Percentiles rank a stretch among this genome's conserved stretches.
phyloP scores from a whole-genome alignment of 176 grass and related monocot genomes.

The Tillandsia fasciculata region DNA sequence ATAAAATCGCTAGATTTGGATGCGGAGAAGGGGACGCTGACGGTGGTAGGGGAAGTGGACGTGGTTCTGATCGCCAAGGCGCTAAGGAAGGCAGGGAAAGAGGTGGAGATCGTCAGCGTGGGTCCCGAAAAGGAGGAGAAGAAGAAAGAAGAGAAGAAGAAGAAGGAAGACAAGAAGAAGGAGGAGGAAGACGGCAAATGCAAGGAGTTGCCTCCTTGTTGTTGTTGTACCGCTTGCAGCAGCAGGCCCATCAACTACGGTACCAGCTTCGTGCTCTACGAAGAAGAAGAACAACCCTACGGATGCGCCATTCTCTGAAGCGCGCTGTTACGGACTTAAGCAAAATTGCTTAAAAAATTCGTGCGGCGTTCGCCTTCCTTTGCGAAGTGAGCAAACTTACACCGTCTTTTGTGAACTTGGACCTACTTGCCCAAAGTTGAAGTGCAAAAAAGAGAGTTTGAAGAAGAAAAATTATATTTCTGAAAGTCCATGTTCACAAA shows the following conservation, averaged over 20 bases:
- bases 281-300: background rate
- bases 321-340: too few relatives aligned
- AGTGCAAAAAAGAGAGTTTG: too few relatives aligned
- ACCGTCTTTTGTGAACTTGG: too few relatives aligned
- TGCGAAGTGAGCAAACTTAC: too few relatives aligned
- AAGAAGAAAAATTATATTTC: too few relatives aligned
- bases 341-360: too few relatives aligned
- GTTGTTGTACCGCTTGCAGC: conserved; percentile 6
- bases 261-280: conserved; percentile 20
- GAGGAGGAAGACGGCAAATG: conserved; percentile 22
- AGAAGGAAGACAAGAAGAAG: conserved; percentile 19
- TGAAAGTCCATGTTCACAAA: too few relatives aligned
- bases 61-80: conserved; percentile 26
- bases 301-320: conserved; percentile 24
- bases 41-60: conserved; percentile 48
- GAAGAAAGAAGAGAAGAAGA: conserved; percentile 33
- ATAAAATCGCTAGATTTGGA: conserved; percentile 54
- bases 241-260: background rate
- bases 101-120: conserved; percentile 30
- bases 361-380: too few relatives aligned
- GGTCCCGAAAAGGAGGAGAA: conserved; percentile 48
- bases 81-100: conserved; percentile 38
- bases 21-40: conserved; percentile 46
- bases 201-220: conserved; percentile 3
- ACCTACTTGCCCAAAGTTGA: too few relatives aligned